Conservation (phyloP, 305 asterid genomes). For the Caryopteris hybrid region DNA sequence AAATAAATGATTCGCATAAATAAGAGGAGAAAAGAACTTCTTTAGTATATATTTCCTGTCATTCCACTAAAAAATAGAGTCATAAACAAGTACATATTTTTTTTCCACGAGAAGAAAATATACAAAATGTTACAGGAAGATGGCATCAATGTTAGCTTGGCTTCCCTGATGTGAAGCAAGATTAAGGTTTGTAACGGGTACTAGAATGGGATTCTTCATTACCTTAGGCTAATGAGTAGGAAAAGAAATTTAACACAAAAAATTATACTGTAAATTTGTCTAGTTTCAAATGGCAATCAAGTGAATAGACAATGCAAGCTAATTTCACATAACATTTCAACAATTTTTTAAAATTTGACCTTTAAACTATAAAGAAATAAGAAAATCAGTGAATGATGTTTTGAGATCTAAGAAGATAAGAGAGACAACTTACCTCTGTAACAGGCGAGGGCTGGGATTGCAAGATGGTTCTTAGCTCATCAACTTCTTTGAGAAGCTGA, state of each 20-base stretch:
- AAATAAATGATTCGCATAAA: neutral
- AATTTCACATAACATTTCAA: neutral
- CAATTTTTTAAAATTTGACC: neutral
- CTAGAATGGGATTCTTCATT: neutral
- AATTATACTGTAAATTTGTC: neutral
- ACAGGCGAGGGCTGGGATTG: slow-evolving; percentile 58
- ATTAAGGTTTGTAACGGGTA: neutral
- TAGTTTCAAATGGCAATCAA: slow-evolving; percentile 8
- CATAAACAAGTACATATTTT: neutral
- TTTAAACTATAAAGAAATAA: slow-evolving; percentile 2
- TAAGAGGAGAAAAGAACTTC: neutral
- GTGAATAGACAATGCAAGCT: neutral
- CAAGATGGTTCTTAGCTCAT: slow-evolving; percentile 51
- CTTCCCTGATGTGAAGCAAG: neutral
- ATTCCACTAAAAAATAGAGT: neutral
- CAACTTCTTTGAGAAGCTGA: slow-evolving; percentile 57
- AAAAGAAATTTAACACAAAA: neutral
- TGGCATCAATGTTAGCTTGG: neutral
- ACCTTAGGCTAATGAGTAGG: neutral
- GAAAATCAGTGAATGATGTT: neutral
- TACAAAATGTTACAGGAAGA: neutral
- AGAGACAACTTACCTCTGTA: slow-evolving; percentile 55
- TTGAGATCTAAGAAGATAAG: slow-evolving; percentile 18
- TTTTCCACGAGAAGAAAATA: neutral
- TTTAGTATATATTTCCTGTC: neutral